These are phyloP conservation scores for Pyrenopolyporus hunteri DNA, from an alignment of 495 filamentous ascomycete species.

Conservation along the genomic window DNA sequence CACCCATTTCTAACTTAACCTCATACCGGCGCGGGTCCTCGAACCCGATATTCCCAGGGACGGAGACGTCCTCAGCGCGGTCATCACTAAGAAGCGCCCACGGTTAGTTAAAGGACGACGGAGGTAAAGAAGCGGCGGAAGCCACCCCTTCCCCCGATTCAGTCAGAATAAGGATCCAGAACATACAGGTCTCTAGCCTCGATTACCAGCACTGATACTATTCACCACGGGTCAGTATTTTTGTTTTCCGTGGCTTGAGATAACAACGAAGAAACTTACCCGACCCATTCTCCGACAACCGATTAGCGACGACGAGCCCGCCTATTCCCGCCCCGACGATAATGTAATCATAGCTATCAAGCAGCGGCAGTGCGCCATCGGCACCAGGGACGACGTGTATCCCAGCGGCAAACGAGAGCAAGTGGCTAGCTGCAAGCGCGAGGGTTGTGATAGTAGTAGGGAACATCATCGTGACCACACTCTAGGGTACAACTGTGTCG, in stretches of 20 bases:
- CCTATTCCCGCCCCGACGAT: slow-evolving; percentile 61
- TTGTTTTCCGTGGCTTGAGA: not conserved
- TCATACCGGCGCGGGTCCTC: slow-evolving; percentile 39
- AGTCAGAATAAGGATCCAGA: not conserved
- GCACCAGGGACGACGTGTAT: slow-evolving; percentile 13
- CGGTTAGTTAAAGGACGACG: slow-evolving; percentile 13
- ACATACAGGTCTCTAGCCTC: slow-evolving; percentile 52
- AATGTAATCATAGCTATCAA: slow-evolving; percentile 54
- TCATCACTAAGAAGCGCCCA: slow-evolving; percentile 32
- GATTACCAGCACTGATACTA: slow-evolving; percentile 50
- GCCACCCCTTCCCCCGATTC: no score
- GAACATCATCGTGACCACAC: slow-evolving; percentile 2
- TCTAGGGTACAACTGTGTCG: not conserved
- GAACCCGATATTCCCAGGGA: slow-evolving; percentile 43
- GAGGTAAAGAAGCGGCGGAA: not conserved
- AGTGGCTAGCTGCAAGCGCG: slow-evolving; percentile 15
- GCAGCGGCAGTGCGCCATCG: slow-evolving; percentile 24
- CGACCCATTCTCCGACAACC: slow-evolving; percentile 54
- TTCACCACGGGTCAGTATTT: not conserved
- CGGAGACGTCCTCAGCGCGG: slow-evolving; percentile 38
- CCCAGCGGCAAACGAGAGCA: slow-evolving; percentile 10
- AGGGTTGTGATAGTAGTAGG: not conserved
- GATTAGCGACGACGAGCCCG: slow-evolving; percentile 60
- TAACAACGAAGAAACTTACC: slow-evolving; percentile 23
- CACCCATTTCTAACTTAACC: slow-evolving; percentile 21